Conservation (phyloP, 352 stramenopile species). For the Albugo candida region DNA sequence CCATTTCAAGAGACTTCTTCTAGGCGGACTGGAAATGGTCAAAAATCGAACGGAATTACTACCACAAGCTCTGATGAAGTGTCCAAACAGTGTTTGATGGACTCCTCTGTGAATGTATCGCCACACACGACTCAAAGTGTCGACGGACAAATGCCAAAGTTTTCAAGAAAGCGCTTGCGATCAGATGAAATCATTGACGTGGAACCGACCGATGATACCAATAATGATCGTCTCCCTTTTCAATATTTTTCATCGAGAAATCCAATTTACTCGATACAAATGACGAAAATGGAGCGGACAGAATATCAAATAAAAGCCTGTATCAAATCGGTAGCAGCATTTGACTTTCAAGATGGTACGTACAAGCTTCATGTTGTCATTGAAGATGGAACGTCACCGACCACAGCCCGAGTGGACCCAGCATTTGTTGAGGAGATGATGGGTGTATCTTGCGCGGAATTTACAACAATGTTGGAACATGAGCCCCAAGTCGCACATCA, state of each 20-base stretch:
- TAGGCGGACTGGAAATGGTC: too few relatives aligned
- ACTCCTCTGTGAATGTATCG: too few relatives aligned
- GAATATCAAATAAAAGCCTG: slow-evolving; percentile 25
- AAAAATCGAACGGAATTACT: too few relatives aligned
- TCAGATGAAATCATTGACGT: too few relatives aligned
- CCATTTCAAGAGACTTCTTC: too few relatives aligned
- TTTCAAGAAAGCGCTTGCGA: too few relatives aligned
- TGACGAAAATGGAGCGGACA: not conserved
- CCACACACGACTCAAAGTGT: too few relatives aligned
- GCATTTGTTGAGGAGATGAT: slow-evolving; percentile 48
- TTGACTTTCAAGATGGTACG: slow-evolving; percentile 48
- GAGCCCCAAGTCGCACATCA: slow-evolving; percentile 27
- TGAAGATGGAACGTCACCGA: slow-evolving; percentile 53
- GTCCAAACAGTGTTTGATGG: too few relatives aligned
- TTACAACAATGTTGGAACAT: slow-evolving; percentile 45
- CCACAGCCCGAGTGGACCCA: slow-evolving; percentile 24
- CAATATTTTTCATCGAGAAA: slow-evolving; percentile 25
- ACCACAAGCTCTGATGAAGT: too few relatives aligned
- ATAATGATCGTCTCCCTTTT: slow-evolving; percentile 12
- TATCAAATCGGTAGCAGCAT: slow-evolving; percentile 67
- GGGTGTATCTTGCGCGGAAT: slow-evolving; percentile 46
- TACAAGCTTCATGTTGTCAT: slow-evolving; percentile 57
- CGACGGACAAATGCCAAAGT: too few relatives aligned
- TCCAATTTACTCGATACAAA: not conserved
- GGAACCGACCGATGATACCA: too few relatives aligned